Base-by-base conservation (phyloP, 2,329 filamentous ascomycete species). In the Apiospora rasikravindrae region DNA sequence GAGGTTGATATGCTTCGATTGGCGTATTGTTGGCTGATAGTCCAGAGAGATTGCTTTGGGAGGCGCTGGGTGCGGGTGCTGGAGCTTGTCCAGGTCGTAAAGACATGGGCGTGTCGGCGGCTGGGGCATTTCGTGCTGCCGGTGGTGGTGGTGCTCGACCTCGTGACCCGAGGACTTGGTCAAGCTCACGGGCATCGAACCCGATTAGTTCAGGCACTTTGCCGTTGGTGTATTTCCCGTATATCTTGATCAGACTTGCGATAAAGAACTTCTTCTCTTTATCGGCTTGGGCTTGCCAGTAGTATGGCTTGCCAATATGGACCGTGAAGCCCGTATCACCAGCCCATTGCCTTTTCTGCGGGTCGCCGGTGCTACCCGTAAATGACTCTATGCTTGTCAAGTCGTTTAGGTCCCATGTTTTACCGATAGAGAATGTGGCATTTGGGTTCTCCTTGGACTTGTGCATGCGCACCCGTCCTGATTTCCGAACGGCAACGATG, bases 211-310 rank as follows among this genome's bases (percentile, higher is more conserved):
- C 89, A 2, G 96, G 96, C 44, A 90, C 83, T 78, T 92, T 93
- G 16, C 96, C 96, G 40, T 94, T 93, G 0, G 96, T 98, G 80
- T 98, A 99, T 83, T 98, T 99, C 77, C 92, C 92, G 81, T 94
- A 99, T 76, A 99, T 98, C 83, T 98, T 99, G 79, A 98, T 91
- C 77, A 98, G 84, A 82, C 95, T 98, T 45, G 94, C 95, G 78
- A 99, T 96, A 83, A 99, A 99, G 84, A 98, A 98, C 80, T 98
- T 96, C 86, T 98, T 98, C 84, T 99, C 96, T 84, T 98, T 98
- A 70, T 94, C 89, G 0, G 94, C 96, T 75, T 94, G 92, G 45
- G 96, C 95, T 82, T 97, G 91, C 96, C 96, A 99, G 82, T 96
- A 99, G 83, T 99, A 99, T 0, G 95, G 93, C 82, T 99, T 99